These are phyloP conservation scores for Globomyces pollinis-pini DNA, from an alignment of 192 early-diverging fungal species.

Conservation along the genomic window DNA sequence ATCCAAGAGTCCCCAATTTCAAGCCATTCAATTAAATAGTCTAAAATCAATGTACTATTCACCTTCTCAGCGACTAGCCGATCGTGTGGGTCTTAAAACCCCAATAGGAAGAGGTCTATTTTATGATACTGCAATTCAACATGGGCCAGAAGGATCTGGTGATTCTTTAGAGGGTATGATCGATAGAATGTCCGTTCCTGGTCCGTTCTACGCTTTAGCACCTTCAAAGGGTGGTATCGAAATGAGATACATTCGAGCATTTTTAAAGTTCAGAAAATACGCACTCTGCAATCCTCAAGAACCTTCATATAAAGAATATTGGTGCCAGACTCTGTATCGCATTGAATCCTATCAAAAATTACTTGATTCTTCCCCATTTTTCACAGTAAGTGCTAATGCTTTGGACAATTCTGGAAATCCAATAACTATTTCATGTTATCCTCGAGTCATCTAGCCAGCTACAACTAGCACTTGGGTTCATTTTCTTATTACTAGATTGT, in stretches of 20 bases:
- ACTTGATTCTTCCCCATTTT: constrained; percentile 21
- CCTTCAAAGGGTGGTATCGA: constrained; percentile 29
- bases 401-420: constrained; percentile 38
- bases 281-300: constrained; percentile 34
- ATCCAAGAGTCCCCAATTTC: constrained; percentile 31
- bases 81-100: constrained; percentile 23
- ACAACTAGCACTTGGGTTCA: background rate
- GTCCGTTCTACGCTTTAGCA: no score
- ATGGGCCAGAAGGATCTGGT: constrained; percentile 19
- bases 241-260: constrained; percentile 31
- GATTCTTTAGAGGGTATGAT: constrained; percentile 28
- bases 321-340: constrained; percentile 31
- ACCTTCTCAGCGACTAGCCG: constrained; percentile 25
- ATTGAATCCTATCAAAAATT: constrained; percentile 39
- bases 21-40: constrained; percentile 26
- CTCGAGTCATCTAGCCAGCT: background rate
- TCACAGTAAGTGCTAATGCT: constrained; percentile 19
- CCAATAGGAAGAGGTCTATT: constrained; percentile 32
- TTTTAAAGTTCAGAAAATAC: constrained; percentile 27
- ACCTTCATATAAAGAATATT: constrained; percentile 24
- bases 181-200: constrained; percentile 9
- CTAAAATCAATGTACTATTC: constrained; percentile 31
- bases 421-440: constrained; percentile 20
- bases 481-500: background rate
- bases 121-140: constrained; percentile 42